A percentile compares a stretch with the other conserved stretches of the same genome.
Evolutionary conservation across 129 eudicot genomes (phyloP).

Genomic region (Artemisia argyi): DNA sequence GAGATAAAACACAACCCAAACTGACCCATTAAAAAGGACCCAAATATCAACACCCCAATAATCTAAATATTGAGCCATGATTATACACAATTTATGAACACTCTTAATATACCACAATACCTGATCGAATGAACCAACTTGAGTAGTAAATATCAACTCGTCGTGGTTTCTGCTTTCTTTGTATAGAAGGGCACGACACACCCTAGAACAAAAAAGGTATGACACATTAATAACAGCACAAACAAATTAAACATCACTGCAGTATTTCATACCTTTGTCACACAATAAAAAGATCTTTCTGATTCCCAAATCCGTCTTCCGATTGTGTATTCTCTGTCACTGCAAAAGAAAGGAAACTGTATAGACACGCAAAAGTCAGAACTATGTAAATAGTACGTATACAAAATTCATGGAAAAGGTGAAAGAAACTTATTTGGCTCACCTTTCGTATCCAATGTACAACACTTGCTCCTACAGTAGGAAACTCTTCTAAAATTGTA

Average conservation of each 20-base stretch:
- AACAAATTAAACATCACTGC: neutral
- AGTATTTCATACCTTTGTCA: slow-evolving; percentile 66
- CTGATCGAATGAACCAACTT: slow-evolving; percentile 89
- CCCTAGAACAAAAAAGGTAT: slow-evolving; percentile 47
- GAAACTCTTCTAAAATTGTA: slow-evolving; percentile 63
- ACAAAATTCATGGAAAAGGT: slow-evolving; percentile 6
- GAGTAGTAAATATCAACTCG: slow-evolving; percentile 90
- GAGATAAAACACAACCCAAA: too few relatives aligned
- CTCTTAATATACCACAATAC: slow-evolving; percentile 28
- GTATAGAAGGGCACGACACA: slow-evolving; percentile 55
- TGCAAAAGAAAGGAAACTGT: slow-evolving; percentile 97
- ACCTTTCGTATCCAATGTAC: slow-evolving; percentile 98
- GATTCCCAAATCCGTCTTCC: slow-evolving; percentile 89
- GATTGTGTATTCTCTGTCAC: slow-evolving; percentile 85
- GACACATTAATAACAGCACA: neutral
- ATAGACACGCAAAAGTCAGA: slow-evolving; percentile 14
- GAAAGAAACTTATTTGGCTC: slow-evolving; percentile 11
- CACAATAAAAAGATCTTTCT: slow-evolving; percentile 81
- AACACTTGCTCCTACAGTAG: slow-evolving; percentile 65
- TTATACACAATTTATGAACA: neutral
- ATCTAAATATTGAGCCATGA: too few relatives aligned
- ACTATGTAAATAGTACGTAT: neutral
- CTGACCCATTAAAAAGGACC: too few relatives aligned
- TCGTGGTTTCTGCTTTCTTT: slow-evolving; percentile 72
- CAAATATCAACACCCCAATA: too few relatives aligned